phyloP scores from a whole-genome alignment of 148 eudicot species.

The Chenopodium suecicum region DNA sequence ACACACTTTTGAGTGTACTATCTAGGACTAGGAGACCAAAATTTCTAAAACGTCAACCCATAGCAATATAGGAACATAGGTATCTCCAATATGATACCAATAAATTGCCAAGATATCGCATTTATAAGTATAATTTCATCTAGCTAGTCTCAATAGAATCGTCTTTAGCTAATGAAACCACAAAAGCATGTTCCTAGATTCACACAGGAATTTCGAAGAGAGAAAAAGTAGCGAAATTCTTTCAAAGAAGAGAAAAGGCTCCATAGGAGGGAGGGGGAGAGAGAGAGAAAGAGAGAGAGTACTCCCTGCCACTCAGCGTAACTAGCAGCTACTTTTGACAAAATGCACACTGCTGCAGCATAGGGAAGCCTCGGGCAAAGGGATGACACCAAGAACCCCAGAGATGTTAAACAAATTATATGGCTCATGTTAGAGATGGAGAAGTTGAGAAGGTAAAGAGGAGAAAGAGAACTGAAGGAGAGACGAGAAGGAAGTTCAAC shows the following conservation, averaged over 20 bases:
- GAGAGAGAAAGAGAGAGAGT: constrained; percentile 8
- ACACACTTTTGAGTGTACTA: background rate
- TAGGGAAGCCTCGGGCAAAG: background rate
- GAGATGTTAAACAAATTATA: constrained; percentile 12
- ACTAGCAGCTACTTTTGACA: constrained; percentile 1
- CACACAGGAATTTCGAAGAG: too few species aligned
- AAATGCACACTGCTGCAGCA: constrained; percentile 20
- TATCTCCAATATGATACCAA: too few species aligned
- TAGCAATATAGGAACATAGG: too few species aligned
- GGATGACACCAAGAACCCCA: constrained; percentile 7
- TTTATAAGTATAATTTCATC: too few species aligned
- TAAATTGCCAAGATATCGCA: too few species aligned
- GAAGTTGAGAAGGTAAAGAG: too few species aligned
- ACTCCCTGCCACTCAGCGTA: background rate
- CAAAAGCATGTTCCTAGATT: too few species aligned
- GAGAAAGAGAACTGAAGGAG: background rate
- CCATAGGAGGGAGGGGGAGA: background rate
- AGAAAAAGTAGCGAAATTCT: too few species aligned
- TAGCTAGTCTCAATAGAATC: too few species aligned
- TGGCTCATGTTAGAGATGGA: constrained; percentile 7
- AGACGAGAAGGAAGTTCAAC: constrained; percentile 7
- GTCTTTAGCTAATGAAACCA: too few species aligned
- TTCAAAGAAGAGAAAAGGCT: background rate
- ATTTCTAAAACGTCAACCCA: background rate
- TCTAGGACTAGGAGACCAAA: background rate